These are phyloP conservation scores for Boletus sensibilis DNA, from an alignment of 768 basidiomycete species.

Conservation along the genomic window DNA sequence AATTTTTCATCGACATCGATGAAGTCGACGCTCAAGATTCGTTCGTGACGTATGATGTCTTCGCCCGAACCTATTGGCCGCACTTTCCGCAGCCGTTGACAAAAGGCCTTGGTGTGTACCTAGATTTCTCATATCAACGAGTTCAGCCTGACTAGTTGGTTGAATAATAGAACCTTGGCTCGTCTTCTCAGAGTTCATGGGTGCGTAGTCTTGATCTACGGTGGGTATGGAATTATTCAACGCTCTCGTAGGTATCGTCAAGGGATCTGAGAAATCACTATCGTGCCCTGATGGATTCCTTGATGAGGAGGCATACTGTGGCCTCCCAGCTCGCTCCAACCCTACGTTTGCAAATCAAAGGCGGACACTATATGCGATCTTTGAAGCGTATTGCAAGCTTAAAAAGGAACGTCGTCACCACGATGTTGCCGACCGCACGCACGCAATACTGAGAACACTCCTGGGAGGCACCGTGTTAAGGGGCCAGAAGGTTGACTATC, in stretches of 20 bases:
- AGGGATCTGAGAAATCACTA: constrained; percentile 61
- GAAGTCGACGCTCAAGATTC: constrained; percentile 21
- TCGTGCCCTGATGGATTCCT: constrained; percentile 38
- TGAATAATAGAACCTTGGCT: constrained; percentile 50
- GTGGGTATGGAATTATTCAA: background rate
- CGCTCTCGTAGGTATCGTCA: constrained; percentile 49
- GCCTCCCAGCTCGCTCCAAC: constrained; percentile 51
- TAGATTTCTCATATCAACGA: background rate
- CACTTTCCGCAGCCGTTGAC: constrained; percentile 51
- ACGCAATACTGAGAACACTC: constrained; percentile 44
- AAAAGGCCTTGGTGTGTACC: constrained; percentile 50
- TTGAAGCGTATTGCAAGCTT: constrained; percentile 47
- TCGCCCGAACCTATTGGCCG: constrained; percentile 56
- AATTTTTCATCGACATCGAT: constrained; percentile 13
- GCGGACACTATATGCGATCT: constrained; percentile 50
- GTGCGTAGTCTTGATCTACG: constrained; percentile 31
- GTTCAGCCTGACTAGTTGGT: background rate
- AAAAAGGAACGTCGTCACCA: constrained; percentile 44
- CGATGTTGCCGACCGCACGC: constrained; percentile 67
- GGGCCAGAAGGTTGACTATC: constrained; percentile 49
- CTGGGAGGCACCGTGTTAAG: constrained; percentile 27
- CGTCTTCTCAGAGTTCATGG: constrained; percentile 66
- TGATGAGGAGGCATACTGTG: constrained; percentile 43
- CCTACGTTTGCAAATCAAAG: constrained; percentile 54
- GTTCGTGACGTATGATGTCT: constrained; percentile 47